Conservation (phyloP, 371 early-diverging fungal genomes). For the Batrachochytrium dendrobatidis region DNA sequence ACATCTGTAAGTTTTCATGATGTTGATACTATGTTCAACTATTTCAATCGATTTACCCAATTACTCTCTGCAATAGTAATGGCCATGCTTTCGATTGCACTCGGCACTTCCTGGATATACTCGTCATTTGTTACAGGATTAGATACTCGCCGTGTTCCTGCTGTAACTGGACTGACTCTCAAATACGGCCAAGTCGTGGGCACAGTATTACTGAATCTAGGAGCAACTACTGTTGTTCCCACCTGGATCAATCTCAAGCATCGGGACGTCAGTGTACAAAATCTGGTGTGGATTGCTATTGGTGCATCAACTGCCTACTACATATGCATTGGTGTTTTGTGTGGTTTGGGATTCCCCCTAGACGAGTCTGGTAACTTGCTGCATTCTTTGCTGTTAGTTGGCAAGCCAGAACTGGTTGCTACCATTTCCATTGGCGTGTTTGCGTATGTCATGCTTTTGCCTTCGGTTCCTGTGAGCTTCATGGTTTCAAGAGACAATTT, state of each 20-base stretch:
- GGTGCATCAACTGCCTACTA: not conserved
- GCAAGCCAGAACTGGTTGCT: conserved; percentile 24
- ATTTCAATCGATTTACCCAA: not conserved
- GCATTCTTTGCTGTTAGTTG: conserved; percentile 16
- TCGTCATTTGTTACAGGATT: conserved; percentile 19
- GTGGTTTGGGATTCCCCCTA: conserved; percentile 15
- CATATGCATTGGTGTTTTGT: not conserved
- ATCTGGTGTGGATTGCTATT: not conserved
- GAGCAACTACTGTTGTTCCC: conserved; percentile 34
- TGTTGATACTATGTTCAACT: not conserved
- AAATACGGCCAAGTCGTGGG: conserved; percentile 21
- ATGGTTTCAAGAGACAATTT: conserved; percentile 66
- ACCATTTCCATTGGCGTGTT: conserved; percentile 58
- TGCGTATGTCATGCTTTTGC: conserved; percentile 60
- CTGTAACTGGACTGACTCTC: not conserved
- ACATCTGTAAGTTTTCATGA: conserved; percentile 26
- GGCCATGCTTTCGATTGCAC: conserved; percentile 28
- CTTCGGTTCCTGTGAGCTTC: conserved; percentile 68
- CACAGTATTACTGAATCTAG: conserved; percentile 35
- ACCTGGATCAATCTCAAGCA: conserved; percentile 44
- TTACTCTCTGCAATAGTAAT: conserved; percentile 19
- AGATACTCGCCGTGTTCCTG: conserved; percentile 14
- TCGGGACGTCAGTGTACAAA: not conserved
- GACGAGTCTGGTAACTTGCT: conserved; percentile 17
- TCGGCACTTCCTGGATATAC: conserved; percentile 35